Conservation (phyloP, 1,284 basidiomycete genomes). For the Earliella scabrosa region DNA sequence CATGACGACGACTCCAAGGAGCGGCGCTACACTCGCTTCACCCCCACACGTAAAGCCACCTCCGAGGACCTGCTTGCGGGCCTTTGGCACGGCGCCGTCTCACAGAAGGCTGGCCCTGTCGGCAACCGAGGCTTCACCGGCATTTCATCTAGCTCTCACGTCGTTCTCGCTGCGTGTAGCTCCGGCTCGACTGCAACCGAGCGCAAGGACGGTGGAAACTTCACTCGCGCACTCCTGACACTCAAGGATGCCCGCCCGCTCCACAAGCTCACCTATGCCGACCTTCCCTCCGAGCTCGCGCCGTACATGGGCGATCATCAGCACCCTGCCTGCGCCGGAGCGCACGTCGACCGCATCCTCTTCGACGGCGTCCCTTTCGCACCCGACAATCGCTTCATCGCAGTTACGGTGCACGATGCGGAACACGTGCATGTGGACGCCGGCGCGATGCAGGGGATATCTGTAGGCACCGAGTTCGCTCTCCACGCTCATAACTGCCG, state of each 20-base stretch:
- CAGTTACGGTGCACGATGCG: slow-evolving; percentile 43
- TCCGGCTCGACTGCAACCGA: slow-evolving; percentile 57
- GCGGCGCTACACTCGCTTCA: slow-evolving; percentile 56
- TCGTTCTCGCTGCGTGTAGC: slow-evolving; percentile 58
- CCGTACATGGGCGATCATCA: slow-evolving; percentile 41
- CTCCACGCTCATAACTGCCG: slow-evolving; percentile 61
- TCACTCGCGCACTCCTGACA: slow-evolving; percentile 57
- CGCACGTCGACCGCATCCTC: slow-evolving; percentile 49
- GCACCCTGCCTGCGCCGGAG: slow-evolving; percentile 54
- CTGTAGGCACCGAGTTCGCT: slow-evolving; percentile 61
- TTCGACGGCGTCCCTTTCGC: slow-evolving; percentile 61
- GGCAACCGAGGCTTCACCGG: slow-evolving; percentile 52
- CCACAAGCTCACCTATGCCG: slow-evolving; percentile 55
- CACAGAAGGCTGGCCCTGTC: slow-evolving; percentile 28
- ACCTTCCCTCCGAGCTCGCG: slow-evolving; percentile 48
- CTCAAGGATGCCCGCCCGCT: slow-evolving; percentile 48
- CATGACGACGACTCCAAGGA: slow-evolving; percentile 40
- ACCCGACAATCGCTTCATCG: slow-evolving; percentile 50
- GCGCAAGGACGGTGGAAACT: slow-evolving; percentile 61
- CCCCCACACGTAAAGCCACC: slow-evolving; percentile 52
- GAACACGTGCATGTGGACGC: slow-evolving; percentile 51
- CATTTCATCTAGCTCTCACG: slow-evolving; percentile 46
- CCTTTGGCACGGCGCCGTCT: slow-evolving; percentile 54
- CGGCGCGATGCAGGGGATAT: slow-evolving; percentile 63
- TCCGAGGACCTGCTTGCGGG: slow-evolving; percentile 55